Base-by-base conservation (phyloP, 352 stramenopile genomes). In the Globisporangium cylindrosporum region DNA sequence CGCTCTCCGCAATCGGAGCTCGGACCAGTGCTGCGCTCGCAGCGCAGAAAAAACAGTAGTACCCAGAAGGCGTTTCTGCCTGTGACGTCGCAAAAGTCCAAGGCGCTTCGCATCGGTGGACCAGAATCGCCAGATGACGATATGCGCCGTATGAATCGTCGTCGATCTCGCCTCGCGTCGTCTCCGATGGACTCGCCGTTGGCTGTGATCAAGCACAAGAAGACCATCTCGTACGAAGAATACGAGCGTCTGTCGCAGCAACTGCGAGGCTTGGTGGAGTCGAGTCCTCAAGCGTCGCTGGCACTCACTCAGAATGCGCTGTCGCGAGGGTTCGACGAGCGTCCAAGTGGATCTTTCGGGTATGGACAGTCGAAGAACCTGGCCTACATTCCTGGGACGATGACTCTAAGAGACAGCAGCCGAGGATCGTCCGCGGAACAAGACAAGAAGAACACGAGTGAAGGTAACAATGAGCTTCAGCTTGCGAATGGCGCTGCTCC, bases 221-320 rank as follows among this genome's bases (percentile, higher is more conserved):
- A 92, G 64, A 78, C 81, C 0, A 94, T 94, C 43, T 88, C 76
- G 3, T 85, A 85, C 46, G 83, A 92, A 57, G 86, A 94, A 55
- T 93, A 90, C 59, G 80, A 94, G 62, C 76, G 77, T 0, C 71
- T 94, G 38, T 80, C 86, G 66, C 78, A 75, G 22, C 80, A 92
- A 62, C 72, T 93, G 38, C 81, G 80, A 32, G 80, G 81, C 27
- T 73, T 91, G 59, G 83, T 93, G n/a, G 83, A 91, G 55, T 70
- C 80, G 12, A 91, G 79, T 14, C 79, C 83, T 0, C 76, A 91
- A 53, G 74, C 81, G 36, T 81, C 83, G 38, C 56, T 91, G 24
- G 79, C 78, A 20, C 76, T 89, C 34, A 90, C 83, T 1, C 79
- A 88, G 46, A 78, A 72, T 22, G 81, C 82, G 25, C 69, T 93